Conservation (phyloP, 257 asterid genomes). For the Capsicum pubescens region DNA sequence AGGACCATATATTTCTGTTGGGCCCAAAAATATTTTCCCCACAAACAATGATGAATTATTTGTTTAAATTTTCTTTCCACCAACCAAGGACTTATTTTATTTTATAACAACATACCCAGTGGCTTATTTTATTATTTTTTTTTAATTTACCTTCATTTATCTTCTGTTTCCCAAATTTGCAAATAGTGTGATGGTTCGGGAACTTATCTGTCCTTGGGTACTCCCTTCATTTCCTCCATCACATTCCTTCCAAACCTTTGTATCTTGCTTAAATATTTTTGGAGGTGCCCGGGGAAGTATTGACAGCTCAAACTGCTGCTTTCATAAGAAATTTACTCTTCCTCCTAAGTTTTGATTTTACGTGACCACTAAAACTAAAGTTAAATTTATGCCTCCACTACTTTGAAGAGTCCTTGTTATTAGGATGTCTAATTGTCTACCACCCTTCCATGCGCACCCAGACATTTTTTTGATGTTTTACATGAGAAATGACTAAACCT, state of each 20-base stretch:
- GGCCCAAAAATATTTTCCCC: background rate
- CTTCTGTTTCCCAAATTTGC: constrained; percentile 14
- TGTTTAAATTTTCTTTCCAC: background rate
- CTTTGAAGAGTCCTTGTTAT: background rate
- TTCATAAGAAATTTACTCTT: constrained; percentile 3
- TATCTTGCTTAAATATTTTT: background rate
- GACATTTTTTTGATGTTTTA: constrained; percentile 4
- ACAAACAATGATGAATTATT: background rate
- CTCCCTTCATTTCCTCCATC: constrained; percentile 13
- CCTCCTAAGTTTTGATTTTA: constrained; percentile 2
- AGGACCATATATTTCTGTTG: background rate
- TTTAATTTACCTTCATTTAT: background rate
- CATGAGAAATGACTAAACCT: constrained; percentile 23
- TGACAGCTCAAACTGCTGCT: constrained; percentile 13
- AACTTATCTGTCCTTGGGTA: background rate
- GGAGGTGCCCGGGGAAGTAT: constrained; percentile 14
- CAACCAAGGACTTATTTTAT: background rate
- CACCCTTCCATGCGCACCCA: background rate
- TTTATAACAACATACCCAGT: background rate
- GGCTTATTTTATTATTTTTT: too few species aligned
- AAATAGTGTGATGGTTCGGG: background rate
- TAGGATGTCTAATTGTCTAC: background rate
- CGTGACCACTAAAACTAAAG: background rate
- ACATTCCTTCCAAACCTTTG: background rate
- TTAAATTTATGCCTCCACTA: background rate